A percentile compares a stretch with the other conserved stretches of the same genome.
These are phyloP conservation scores for Lasiosphaeria ovina DNA, from an alignment of 495 filamentous ascomycete genomes.

Conservation along the genomic window DNA sequence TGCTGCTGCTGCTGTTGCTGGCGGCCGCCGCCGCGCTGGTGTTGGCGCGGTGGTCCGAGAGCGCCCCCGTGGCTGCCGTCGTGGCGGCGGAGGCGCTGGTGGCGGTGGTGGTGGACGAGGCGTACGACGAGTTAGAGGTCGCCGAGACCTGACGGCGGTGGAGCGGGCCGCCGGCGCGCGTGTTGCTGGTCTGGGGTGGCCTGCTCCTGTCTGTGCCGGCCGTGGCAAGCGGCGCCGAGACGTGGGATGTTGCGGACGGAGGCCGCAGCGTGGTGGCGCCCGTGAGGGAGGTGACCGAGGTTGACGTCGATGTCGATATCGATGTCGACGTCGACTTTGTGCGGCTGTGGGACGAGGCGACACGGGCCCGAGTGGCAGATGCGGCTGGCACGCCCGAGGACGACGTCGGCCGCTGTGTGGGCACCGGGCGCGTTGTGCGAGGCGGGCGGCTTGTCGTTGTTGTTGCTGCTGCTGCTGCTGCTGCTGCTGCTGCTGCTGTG, in stretches of 20 bases:
- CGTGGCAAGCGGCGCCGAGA: conserved; percentile 17
- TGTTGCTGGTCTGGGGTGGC: conserved; percentile 14
- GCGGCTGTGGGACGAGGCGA: conserved; percentile 24
- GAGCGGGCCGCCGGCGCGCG: conserved; percentile 2
- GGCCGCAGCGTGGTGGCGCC: conserved; percentile 46
- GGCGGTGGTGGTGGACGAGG: too few relatives aligned
- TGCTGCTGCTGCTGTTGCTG: conserved; percentile 15
- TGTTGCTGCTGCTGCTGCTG: not conserved
- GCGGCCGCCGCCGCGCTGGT: not conserved
- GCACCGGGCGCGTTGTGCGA: conserved; percentile 2
- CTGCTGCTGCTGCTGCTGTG: not conserved
- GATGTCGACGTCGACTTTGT: conserved; percentile 28
- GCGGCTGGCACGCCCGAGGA: conserved; percentile 20
- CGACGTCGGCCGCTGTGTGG: conserved; percentile 17
- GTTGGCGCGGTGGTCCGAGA: too few relatives aligned
- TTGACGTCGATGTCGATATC: too few relatives aligned
- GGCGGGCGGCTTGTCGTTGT: conserved; percentile 3
- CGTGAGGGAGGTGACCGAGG: conserved; percentile 40
- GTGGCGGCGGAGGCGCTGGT: too few relatives aligned
- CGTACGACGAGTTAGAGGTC: too few relatives aligned
- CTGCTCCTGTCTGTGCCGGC: conserved; percentile 8
- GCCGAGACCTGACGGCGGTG: not conserved
- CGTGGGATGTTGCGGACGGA: conserved; percentile 27
- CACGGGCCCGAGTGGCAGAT: conserved; percentile 4
- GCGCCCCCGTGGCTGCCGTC: too few relatives aligned